phyloP scores from a whole-genome alignment of 2,329 filamentous ascomycete species.

The Plectosphaerella plurivora region DNA sequence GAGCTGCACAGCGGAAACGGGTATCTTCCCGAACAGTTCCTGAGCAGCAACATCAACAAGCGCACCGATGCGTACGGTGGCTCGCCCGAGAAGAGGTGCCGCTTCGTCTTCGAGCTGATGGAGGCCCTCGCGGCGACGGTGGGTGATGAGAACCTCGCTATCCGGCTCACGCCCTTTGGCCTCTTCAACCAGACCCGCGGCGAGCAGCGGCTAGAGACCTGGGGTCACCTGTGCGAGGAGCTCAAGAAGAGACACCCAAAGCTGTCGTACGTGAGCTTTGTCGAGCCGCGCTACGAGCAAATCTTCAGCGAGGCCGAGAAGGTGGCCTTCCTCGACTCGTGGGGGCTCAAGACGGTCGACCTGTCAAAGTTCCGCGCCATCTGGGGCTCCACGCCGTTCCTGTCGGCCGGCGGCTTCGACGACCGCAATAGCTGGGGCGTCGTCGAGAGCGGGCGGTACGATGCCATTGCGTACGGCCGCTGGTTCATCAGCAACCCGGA shows the following conservation, averaged over 20 bases:
- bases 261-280: conserved; percentile 50
- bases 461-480: conserved; percentile 41
- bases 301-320: conserved; percentile 44
- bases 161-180: conserved; percentile 43
- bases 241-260: conserved; percentile 37
- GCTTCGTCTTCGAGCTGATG: conserved; percentile 53
- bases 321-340: conserved; percentile 40
- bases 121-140: conserved; percentile 34
- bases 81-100: conserved; percentile 26
- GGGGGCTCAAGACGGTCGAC: conserved; percentile 39
- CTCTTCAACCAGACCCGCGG: conserved; percentile 47
- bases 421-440: conserved; percentile 45
- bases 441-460: conserved; percentile 33
- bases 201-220: conserved; percentile 47
- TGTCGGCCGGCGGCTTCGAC: conserved; percentile 51
- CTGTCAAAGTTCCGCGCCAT: conserved; percentile 45
- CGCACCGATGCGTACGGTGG: conserved; percentile 31
- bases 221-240: conserved; percentile 42
- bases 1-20: conserved; percentile 36
- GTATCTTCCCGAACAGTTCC: conserved; percentile 34
- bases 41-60: conserved; percentile 28
- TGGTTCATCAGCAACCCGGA: conserved; percentile 46
- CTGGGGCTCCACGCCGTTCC: conserved; percentile 47
- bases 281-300: conserved; percentile 52
- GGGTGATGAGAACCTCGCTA: conserved; percentile 38